Evolutionary conservation across 2,329 filamentous ascomycete genomes (phyloP).

Genomic region (Nemania bipapillata): DNA sequence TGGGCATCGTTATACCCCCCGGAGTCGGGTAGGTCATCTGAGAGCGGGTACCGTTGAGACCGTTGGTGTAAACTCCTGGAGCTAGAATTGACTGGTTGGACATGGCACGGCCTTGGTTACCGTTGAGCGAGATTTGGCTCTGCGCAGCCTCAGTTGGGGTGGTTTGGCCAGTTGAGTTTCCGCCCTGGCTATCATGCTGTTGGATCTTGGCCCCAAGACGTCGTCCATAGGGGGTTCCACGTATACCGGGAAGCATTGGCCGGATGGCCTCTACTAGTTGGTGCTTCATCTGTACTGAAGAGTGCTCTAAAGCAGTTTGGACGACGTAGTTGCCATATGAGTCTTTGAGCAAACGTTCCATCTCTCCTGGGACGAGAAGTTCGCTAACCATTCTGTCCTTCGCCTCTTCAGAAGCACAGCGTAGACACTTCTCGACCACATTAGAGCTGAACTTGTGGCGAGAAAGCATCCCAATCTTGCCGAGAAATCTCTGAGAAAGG

Average conservation of each 20-base stretch:
- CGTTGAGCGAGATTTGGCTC: conserved; percentile 65
- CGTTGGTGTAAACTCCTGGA: conserved; percentile 50
- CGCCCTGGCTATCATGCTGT: conserved; percentile 62
- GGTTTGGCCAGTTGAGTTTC: conserved; percentile 61
- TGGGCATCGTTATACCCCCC: conserved; percentile 50
- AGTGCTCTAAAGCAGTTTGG: conserved; percentile 91
- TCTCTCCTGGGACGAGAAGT: conserved; percentile 76
- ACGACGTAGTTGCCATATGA: conserved; percentile 98
- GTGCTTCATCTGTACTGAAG: conserved; percentile 76
- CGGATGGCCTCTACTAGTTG: conserved; percentile 85
- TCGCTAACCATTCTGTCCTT: conserved; percentile 87
- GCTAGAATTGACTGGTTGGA: conserved; percentile 55
- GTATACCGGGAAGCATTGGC: conserved; percentile 83
- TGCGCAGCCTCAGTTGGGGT: conserved; percentile 65
- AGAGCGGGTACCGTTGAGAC: conserved; percentile 50
- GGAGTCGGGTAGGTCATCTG: conserved; percentile 53
- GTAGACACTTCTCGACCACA: conserved; percentile 95
- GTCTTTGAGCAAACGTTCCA: conserved; percentile 89
- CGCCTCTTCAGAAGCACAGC: conserved; percentile 78
- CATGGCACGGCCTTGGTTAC: conserved; percentile 57
- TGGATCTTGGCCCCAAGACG: conserved; percentile 91
- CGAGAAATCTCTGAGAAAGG: conserved; percentile 81
- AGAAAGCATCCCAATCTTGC: conserved; percentile 76
- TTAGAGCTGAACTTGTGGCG: conserved; percentile 99
- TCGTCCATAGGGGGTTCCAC: conserved; percentile 91